These are phyloP conservation scores for Rostrohypoxylon terebratum DNA, from an alignment of 495 filamentous ascomycete species.

Conservation along the genomic window DNA sequence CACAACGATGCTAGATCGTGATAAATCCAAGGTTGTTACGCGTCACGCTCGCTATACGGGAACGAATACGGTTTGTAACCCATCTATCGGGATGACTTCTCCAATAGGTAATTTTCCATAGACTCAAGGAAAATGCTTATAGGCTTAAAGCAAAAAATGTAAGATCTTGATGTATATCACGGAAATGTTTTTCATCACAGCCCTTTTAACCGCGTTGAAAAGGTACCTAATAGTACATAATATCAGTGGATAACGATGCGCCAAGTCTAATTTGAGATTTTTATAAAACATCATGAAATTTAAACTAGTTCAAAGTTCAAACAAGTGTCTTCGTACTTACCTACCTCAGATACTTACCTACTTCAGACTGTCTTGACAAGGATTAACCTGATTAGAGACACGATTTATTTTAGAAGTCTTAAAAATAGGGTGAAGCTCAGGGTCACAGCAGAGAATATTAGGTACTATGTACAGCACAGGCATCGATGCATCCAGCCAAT, in stretches of 20 bases:
- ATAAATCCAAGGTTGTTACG: background rate
- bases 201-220: background rate
- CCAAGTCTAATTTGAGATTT: conserved; percentile 3
- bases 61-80: background rate
- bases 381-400: background rate
- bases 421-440: background rate
- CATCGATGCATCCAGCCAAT: too few relatives aligned
- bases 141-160: too few relatives aligned
- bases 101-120: background rate
- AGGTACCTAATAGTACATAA: too few relatives aligned
- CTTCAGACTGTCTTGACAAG: background rate
- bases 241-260: background rate
- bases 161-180: background rate
- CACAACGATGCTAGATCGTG: background rate
- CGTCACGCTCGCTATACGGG: background rate
- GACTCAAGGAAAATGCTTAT: background rate
- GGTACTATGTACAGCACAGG: too few relatives aligned
- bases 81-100: background rate
- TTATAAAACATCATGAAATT: background rate
- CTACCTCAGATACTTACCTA: background rate
- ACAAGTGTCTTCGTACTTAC: background rate
- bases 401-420: conserved; percentile 6
- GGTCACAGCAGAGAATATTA: too few relatives aligned
- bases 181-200: background rate
- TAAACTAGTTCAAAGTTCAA: background rate